phyloP scores from a whole-genome alignment of 495 filamentous ascomycete genomes.

The Tuber borchii region DNA sequence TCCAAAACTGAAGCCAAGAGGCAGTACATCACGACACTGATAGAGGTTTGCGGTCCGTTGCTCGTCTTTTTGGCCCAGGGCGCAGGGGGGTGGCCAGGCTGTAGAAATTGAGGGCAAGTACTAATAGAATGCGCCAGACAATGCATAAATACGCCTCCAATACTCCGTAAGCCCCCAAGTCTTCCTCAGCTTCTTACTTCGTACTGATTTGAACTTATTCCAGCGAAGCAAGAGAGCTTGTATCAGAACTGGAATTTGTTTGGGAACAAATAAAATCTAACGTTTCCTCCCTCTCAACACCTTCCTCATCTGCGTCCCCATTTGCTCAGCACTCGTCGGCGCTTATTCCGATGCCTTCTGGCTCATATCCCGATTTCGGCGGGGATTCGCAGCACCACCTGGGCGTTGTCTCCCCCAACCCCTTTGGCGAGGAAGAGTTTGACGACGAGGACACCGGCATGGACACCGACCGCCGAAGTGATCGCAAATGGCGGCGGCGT shows the following conservation, averaged over 20 bases:
- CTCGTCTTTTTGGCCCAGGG: constrained; percentile 6
- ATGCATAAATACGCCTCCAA: constrained; percentile 89
- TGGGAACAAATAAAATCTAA: constrained; percentile 97
- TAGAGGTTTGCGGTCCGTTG: constrained; percentile 51
- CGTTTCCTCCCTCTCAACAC: constrained; percentile 54
- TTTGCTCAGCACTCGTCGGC: not conserved
- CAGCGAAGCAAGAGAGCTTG: constrained; percentile 74
- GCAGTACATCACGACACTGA: constrained; percentile 82
- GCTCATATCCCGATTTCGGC: not conserved
- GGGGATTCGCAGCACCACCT: constrained; percentile 14
- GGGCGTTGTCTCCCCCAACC: constrained; percentile 32
- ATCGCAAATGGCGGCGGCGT: constrained; percentile 59
- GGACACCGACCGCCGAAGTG: constrained; percentile 39
- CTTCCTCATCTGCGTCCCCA: constrained; percentile 44
- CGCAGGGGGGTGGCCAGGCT: not conserved
- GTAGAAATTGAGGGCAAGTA: not conserved
- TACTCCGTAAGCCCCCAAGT: constrained; percentile 52
- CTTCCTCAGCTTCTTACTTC: constrained; percentile 8
- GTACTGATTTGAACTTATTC: constrained; percentile 2
- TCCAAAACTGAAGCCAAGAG: constrained; percentile 89
- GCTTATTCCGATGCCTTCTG: not conserved
- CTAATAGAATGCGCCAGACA: constrained; percentile 46
- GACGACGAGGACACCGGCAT: constrained; percentile 49
- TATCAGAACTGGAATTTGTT: constrained; percentile 93
- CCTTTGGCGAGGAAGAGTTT: constrained; percentile 44